Base-by-base conservation (phyloP, 441 rosid genomes). In the Heliophila coronopifolia region DNA sequence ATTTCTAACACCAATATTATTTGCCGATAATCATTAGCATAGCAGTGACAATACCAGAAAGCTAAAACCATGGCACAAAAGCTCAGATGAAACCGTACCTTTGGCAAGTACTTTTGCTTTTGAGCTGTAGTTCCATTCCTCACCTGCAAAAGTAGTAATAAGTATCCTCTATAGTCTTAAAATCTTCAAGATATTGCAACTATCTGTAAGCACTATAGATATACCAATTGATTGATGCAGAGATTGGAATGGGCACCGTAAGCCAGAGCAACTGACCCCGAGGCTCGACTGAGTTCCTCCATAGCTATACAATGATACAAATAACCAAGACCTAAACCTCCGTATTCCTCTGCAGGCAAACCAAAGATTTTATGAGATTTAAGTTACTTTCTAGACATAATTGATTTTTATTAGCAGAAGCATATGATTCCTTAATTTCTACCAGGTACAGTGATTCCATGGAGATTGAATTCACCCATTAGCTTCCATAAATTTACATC, bases 261-360 rank as follows among this genome's bases (percentile, higher is more conserved):
- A 34, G 98, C 84, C 58, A 91, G 73, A n/a, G 75, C 96, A 65
- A 87, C 98, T 4, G 95, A 87, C 14, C 93, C 95, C 0, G 98
- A 91, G 25, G 96, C 95, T 26, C 86, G 81, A 47, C 95, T 87
- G 62, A 91, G 68, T 71, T 87, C 95, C 65, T 91, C 98, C 86
- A 91, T 58, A 2, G 93, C 95, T 68, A 87, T 68, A 61, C 98
- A 87, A 52, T 87, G 96, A 61, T 83, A 91, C 73, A 87, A 70
- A 68, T 91, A 91, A 66, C 96, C 96, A 63, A 91, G 98, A 49
- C 96, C 95, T 63, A 91, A 75, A 36, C 98, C 96, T 66, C 98
- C 98, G 63, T 80, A 81, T 63, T 78, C 96, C 93, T 83, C 98
- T 87, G 37, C 47, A 70, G 33, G 33, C 56, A 22, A 56, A 65